These are phyloP conservation scores for Athelia sp. DNA, from an alignment of 1,284 basidiomycete genomes.

Conservation along the genomic window DNA sequence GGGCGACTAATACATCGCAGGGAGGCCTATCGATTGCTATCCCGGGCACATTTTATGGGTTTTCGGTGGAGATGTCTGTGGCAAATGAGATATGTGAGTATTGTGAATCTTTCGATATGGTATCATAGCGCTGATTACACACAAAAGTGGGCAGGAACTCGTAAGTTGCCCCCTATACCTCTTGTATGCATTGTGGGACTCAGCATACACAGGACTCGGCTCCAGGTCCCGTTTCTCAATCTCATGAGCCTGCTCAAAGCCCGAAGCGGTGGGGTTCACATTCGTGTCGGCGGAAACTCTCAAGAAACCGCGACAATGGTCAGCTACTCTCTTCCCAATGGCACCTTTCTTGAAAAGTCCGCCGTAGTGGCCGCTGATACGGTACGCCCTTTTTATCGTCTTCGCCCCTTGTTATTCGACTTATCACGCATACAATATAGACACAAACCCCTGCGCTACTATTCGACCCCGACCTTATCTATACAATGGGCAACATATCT, in stretches of 20 bases:
- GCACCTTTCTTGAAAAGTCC: constrained; percentile 47
- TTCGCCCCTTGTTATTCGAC: background rate
- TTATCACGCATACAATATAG: background rate
- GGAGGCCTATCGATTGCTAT: constrained; percentile 45
- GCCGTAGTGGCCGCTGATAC: constrained; percentile 25
- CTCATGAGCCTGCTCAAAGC: constrained; percentile 63
- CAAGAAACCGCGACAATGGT: constrained; percentile 59
- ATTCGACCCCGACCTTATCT: constrained; percentile 36
- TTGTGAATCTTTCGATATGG: no score
- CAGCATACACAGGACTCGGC: constrained; percentile 15
- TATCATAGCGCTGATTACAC: background rate
- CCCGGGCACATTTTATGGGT: constrained; percentile 61
- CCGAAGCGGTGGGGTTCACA: constrained; percentile 49
- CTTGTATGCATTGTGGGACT: background rate
- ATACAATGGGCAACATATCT: constrained; percentile 36
- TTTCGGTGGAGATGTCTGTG: constrained; percentile 72
- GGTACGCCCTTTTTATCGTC: constrained; percentile 7
- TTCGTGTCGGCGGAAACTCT: constrained; percentile 76
- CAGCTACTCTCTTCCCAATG: constrained; percentile 34
- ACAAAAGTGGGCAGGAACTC: constrained; percentile 47
- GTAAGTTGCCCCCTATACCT: constrained; percentile 28
- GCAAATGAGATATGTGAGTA: constrained; percentile 51
- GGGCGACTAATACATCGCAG: no score
- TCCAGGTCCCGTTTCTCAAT: constrained; percentile 69
- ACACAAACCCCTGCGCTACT: constrained; percentile 36